Evolutionary conservation across 805 yeast genomes (phyloP), one percentile per base, ranked within the genome.

Genomic region (Myxozyma lipomycoides): DNA sequence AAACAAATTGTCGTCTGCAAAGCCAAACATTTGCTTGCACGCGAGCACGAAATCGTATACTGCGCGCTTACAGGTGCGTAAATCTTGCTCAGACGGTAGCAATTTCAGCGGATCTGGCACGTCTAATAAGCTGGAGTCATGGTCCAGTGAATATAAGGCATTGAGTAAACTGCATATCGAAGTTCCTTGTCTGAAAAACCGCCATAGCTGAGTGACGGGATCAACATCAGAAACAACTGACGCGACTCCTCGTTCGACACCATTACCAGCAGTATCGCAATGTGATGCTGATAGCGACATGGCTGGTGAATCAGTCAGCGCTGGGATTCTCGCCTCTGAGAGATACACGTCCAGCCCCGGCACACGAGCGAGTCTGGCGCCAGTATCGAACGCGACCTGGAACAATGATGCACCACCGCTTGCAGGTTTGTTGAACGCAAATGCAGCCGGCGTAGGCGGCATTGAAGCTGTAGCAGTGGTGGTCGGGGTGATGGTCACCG

Each of bases 141-240:
- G 45, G 43, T 46, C 38, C 12, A 35, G 19, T 4, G 19, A 21
- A 7, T 45, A 23, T 19, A 88, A 75, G 12, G 81, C 73, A 68
- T 93, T 91, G 73, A 84, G 87, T 5, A 91, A 71, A 38, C 87
- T 78, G 67, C 98, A 90, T 38, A 93, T 72, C 3, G 98, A 95
- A 1, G 95, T 83, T 9, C 98, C 98, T 62, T 86, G 88, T 62
- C 91, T 95, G 62, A 93, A 82, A 30, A 93, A 71, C 59, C 87
- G 83, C 81, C 96, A 86, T 39, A 93, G 66, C 56, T 88, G 90
- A 1, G 96, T 88, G 1, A 86, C 97, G 2, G 98, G 97, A 66
- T 93, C 99, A 63, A 86, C 53, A 6, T 84, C 57, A 78, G 77
- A 53, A 78, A 75, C 56, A 78, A 80, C 3, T 85, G 85, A 3